Conservation (phyloP, 352 stramenopile genomes). For the Pythium sp. region DNA sequence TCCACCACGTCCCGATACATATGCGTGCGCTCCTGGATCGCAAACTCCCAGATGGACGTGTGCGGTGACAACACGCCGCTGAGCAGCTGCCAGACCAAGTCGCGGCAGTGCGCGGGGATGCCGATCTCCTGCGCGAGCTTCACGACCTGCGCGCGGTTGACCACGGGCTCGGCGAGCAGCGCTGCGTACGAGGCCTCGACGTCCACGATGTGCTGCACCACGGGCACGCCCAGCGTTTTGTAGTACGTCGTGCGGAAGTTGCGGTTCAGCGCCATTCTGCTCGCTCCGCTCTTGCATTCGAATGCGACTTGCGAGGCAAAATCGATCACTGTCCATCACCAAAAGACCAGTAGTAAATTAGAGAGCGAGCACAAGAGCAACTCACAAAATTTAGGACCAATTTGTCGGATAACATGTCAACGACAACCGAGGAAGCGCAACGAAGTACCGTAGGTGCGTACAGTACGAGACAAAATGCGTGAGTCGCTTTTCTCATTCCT, state of each 20-base stretch:
- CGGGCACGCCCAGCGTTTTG: constrained; percentile 83
- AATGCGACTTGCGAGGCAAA: no score
- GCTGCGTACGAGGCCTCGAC: constrained; percentile 72
- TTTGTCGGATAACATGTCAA: no score
- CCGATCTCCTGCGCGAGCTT: constrained; percentile 78
- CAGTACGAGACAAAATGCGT: background rate
- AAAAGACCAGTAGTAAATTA: no score
- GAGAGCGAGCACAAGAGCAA: no score
- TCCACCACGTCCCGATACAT: constrained; percentile 73
- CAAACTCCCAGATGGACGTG: constrained; percentile 61
- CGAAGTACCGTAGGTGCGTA: constrained; percentile 5
- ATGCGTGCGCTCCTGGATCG: constrained; percentile 34
- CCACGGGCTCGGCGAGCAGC: constrained; percentile 46
- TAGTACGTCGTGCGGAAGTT: constrained; percentile 89
- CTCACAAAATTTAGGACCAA: no score
- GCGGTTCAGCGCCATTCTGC: constrained; percentile 53
- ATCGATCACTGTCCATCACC: no score
- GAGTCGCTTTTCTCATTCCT: background rate
- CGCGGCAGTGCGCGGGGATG: constrained; percentile 50
- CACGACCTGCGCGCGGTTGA: constrained; percentile 66
- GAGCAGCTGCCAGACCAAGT: constrained; percentile 60
- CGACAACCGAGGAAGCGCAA: background rate
- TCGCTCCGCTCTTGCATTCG: no score
- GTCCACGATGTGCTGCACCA: constrained; percentile 82
- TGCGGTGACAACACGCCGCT: constrained; percentile 51